Conservation (phyloP, 768 basidiomycete genomes). For the Pleurotus giganteus region DNA sequence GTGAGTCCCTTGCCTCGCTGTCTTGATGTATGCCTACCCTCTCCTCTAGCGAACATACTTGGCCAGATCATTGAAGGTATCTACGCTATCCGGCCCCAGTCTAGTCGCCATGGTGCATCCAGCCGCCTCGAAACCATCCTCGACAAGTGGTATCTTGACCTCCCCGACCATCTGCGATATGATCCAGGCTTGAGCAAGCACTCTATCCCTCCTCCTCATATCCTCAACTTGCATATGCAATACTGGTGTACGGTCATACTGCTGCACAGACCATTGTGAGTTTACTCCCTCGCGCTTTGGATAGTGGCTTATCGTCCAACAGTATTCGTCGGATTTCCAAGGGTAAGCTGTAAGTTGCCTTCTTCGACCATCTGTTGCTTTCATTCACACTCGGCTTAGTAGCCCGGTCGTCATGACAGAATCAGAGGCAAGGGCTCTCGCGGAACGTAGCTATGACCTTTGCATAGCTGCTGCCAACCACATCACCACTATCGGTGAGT, state of each 20-base stretch:
- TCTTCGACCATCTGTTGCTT: background rate
- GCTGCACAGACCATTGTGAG: conserved; percentile 79
- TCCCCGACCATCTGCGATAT: conserved; percentile 66
- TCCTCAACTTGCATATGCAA: conserved; percentile 79
- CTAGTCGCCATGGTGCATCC: conserved; percentile 58
- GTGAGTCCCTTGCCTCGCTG: conserved; percentile 37
- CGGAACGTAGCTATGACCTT: conserved; percentile 67
- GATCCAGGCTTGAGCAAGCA: conserved; percentile 48
- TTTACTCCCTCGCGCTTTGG: conserved; percentile 13
- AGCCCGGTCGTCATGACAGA: conserved; percentile 47
- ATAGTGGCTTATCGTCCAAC: conserved; percentile 1
- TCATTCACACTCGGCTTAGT: conserved; percentile 11
- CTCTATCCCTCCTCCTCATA: conserved; percentile 53
- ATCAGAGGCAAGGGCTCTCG: conserved; percentile 47
- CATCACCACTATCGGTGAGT: conserved; percentile 65
- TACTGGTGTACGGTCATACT: conserved; percentile 81
- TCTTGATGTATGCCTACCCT: background rate
- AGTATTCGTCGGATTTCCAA: conserved; percentile 42
- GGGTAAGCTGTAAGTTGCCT: conserved; percentile 36
- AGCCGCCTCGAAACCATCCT: conserved; percentile 56
- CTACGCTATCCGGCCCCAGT: conserved; percentile 60
- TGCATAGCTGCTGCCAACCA: conserved; percentile 79
- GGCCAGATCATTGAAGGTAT: conserved; percentile 67
- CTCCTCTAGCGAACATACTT: conserved; percentile 57
- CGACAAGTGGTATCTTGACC: conserved; percentile 73